Evolutionary conservation across 257 asterid species (phyloP), one percentile per base, ranked within the genome.

Genomic region (Petunia axillaris): DNA sequence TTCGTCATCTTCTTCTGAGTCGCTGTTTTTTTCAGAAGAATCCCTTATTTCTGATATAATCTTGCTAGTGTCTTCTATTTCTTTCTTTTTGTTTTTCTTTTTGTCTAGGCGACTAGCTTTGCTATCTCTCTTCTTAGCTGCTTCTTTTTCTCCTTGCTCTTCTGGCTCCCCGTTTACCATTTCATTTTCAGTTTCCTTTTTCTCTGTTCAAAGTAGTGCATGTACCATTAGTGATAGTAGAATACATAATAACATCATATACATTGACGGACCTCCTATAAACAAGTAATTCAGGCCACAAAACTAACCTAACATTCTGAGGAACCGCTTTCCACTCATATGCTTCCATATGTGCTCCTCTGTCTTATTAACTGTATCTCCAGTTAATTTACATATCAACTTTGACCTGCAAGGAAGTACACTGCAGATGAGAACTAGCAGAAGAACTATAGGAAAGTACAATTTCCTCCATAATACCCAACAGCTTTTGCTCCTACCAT

Each of bases 271-370:
- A 43, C 59, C 43, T 60, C 13, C 15, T 15, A 79, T 44, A 79
- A 62, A 38, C 54, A 50, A 79, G 71, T 65, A 76, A 77, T 6
- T 40, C 14, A 44, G 40, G 50, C 37, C 60, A 2, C 37, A 11
- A 7, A 60, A 85, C 98, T 81, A 83, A 94, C 99, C 99, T 91
- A 96, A 86, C 93, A 88, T 83, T 84, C 84, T 90, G 80, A 96
- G 96, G 81, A 96, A 96, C 11, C 94, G 94, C 78, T 89, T 96
- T 82, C 99, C 99, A 8, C 82, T 96, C 60, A 96, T 94, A 82
- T 94, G 99, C 90, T 94, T 96, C 99, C 99, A 96, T 83, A 96
- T 89, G 79, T 96, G 99, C 90, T 94, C 97, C 91, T 96, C 98
- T 5, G 94, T 75, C 81, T 96, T 94, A 75, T 96, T 96, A 84